Base-by-base conservation (phyloP, 1,284 basidiomycete genomes). In the Erythrobasidium hasegawianum region DNA sequence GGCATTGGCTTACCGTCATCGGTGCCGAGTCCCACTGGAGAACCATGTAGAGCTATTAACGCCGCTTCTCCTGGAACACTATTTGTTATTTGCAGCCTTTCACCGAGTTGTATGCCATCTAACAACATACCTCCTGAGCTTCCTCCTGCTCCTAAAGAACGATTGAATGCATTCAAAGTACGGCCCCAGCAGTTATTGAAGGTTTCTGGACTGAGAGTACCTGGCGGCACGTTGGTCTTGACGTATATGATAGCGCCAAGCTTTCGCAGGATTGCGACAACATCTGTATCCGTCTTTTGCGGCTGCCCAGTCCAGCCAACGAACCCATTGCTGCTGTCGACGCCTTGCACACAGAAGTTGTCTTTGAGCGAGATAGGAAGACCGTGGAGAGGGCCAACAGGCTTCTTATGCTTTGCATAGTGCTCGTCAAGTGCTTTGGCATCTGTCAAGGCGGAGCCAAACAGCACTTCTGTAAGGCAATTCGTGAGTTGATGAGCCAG, bases 301-400 rank as follows among this genome's bases (percentile, higher is more conserved):
- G 39, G 26, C 58, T 55, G 11, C 70, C 68, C 18, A 68, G 52
- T 20, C 52, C 53, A 7, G 59, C 67, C 1, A 59, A 65, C 41
- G 66, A 68, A 59, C 72, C 7, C 66, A 70, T 69, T 4, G 73
- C 74, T 75, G 84, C 11, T 10, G 40, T 81, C 0, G 69, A 74
- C 40, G 43, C 70, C 83, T 81, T 57, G 65, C 60, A 79, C 71
- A 56, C 72, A 71, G 59, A 78, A 75, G 61, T 78, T 76, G 50
- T 79, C 78, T 74, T 86, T 87, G 62, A 87, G 71, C 8, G 83
- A 85, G 59, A 87, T 78, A 0, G 85, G 85, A 2, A 87, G 75
- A 2, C 85, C 85, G 70, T 86, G 84, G 26, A 86, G 76, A 1
- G 84, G 84, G 1, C 85, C 85, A n/a, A 10, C 10, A 50, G 47